Evolutionary conservation across 2,329 filamentous ascomycete genomes (phyloP).

Genomic region (Colletotrichum agaves): DNA sequence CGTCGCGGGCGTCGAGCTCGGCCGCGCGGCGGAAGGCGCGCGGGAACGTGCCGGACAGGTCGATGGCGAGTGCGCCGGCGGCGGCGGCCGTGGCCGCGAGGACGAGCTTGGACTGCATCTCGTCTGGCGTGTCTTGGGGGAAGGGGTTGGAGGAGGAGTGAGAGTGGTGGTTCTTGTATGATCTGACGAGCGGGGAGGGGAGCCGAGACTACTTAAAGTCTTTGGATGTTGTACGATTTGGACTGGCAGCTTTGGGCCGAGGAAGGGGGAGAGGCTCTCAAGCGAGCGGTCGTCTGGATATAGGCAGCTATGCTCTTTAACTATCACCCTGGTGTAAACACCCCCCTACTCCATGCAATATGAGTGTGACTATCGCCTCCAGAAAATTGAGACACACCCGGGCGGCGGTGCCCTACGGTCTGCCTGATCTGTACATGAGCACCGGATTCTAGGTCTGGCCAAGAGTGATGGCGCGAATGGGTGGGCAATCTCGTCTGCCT

Average conservation of each 20-base stretch:
- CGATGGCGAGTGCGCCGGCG: constrained; percentile 23
- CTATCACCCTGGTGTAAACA: too few relatives aligned
- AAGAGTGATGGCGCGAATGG: not conserved
- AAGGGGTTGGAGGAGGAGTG: too few relatives aligned
- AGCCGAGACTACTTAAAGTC: constrained; percentile 6
- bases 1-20: constrained; percentile 23
- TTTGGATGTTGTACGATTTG: not conserved
- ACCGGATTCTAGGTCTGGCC: not conserved
- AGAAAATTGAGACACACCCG: too few relatives aligned
- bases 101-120: constrained; percentile 33
- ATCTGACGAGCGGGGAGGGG: not conserved
- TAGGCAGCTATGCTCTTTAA: not conserved
- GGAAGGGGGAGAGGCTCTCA: not conserved
- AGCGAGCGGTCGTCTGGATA: too few relatives aligned
- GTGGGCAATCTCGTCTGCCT: not conserved
- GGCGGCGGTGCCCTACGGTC: too few relatives aligned
- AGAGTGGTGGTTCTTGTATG: not conserved
- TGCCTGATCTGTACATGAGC: too few relatives aligned
- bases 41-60: constrained; percentile 26
- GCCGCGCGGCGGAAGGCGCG: constrained; percentile 17
- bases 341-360: too few relatives aligned
- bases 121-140: not conserved
- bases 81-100: constrained; percentile 16
- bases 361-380: too few relatives aligned
- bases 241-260: not conserved